Evolutionary conservation across 1,139 yeast species (phyloP), one percentile per base, ranked within the genome.

Genomic region (Saccharomyces hybrid): DNA sequence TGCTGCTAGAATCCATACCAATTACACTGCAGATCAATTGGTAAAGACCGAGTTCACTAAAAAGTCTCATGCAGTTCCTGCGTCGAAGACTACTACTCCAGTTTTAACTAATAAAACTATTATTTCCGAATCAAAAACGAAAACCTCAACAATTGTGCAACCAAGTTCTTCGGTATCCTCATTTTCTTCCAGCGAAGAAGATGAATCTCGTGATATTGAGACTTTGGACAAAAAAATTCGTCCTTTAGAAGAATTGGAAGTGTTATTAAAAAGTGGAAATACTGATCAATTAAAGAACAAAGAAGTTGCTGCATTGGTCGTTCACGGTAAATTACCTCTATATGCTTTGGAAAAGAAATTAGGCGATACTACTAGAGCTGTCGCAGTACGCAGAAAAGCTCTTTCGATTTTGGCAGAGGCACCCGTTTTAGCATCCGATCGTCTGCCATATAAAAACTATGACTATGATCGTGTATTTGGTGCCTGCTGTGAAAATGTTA

Each of bases 191-290:
- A 71, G 75, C 13, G 69, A 69, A 23, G 73, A 77, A n/a, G 53
- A 51, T 38, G 47, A 26, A 7, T 14, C 49, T 41, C 48, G 34
- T 52, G 81, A 81, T 41, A 73, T 76, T 26, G 73, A 76, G 27
- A 84, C 88, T 80, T 83, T 81, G 62, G 64, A 58, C 52, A 76
- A 81, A 28, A 80, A 88, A 32, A 46, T 50, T 6, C 62, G 73
- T 71, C 78, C 74, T 67, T 63, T 84, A 46, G 96, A 86, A 3
- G 89, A 86, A 58, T 78, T 90, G 58, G 75, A 79, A 49, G 77
- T 19, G 23, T 19, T 19, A 19, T 19, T 19, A 19, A 19, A 19
- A 19, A 19, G 19, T 19, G 19, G 19, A 19, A 19, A 19, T 19
- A 19, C 19, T 19, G 19, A 19, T 19, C 19, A 19, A 19, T 19